These are phyloP conservation scores for Daldinia vernicosa DNA, from an alignment of 495 filamentous ascomycete species.

Conservation along the genomic window DNA sequence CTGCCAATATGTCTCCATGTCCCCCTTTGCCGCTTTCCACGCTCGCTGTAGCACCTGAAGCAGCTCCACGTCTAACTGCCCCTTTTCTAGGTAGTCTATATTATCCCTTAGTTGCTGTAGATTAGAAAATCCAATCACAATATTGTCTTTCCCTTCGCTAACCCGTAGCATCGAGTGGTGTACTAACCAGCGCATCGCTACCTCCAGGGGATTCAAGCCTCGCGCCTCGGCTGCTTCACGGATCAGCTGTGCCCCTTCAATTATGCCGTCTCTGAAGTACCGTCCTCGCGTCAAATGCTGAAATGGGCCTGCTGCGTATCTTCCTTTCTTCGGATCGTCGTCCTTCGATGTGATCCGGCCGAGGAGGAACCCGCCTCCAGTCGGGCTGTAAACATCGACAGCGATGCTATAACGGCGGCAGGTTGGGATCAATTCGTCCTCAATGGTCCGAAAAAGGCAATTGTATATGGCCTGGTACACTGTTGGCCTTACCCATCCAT, in stretches of 20 bases:
- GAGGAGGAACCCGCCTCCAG: conserved; percentile 78
- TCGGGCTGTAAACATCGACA: conserved; percentile 81
- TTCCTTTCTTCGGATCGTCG: conserved; percentile 67
- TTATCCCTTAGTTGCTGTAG: conserved; percentile 74
- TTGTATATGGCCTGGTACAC: conserved; percentile 74
- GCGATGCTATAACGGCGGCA: conserved; percentile 81
- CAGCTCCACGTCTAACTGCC: conserved; percentile 75
- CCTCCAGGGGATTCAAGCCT: conserved; percentile 74
- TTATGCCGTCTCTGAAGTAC: conserved; percentile 78
- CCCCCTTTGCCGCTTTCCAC: conserved; percentile 65
- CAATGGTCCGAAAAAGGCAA: conserved; percentile 70
- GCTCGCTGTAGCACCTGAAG: conserved; percentile 74
- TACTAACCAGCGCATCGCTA: conserved; percentile 76
- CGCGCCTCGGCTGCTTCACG: conserved; percentile 73
- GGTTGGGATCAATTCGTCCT: conserved; percentile 75
- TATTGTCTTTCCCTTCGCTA: conserved; percentile 71
- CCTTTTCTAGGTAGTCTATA: conserved; percentile 75
- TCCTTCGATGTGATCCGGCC: conserved; percentile 65
- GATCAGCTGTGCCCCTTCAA: conserved; percentile 73
- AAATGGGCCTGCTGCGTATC: conserved; percentile 63
- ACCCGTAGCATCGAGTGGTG: conserved; percentile 78
- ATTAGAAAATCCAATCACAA: conserved; percentile 76
- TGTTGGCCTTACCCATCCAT: conserved; percentile 71
- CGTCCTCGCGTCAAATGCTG: conserved; percentile 67
- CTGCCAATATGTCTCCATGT: conserved; percentile 75